Evolutionary conservation across 345 rosid species (phyloP).

Genomic region (Diplotaxis tenuifolia): DNA sequence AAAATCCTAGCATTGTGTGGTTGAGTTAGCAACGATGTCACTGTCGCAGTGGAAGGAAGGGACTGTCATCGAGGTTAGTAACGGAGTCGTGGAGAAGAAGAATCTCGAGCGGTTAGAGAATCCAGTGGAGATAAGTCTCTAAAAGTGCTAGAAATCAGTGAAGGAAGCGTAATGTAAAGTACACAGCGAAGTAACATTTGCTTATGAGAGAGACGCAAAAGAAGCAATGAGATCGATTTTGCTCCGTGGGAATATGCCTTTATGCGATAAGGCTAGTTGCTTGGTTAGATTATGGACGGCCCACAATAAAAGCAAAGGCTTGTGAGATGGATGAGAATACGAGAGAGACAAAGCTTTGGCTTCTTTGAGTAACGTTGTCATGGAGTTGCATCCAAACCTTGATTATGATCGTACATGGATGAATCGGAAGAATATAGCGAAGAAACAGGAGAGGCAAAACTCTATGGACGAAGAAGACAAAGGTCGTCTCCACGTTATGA

Average conservation of each 20-base stretch:
- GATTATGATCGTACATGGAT: slow-evolving; percentile 11
- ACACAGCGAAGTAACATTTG: slow-evolving; percentile 46
- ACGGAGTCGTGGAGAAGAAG: slow-evolving; percentile 39
- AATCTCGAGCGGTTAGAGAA: slow-evolving; percentile 47
- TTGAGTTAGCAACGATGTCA: slow-evolving; percentile 25
- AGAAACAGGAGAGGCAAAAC: slow-evolving; percentile 8
- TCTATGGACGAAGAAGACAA: slow-evolving; percentile 3
- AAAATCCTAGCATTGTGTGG: slow-evolving; percentile 21
- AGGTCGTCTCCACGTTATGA: slow-evolving; percentile 28
- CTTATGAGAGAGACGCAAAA: slow-evolving; percentile 14
- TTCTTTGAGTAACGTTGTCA: slow-evolving; percentile 24
- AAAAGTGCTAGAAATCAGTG: slow-evolving; percentile 47
- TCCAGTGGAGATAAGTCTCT: slow-evolving; percentile 41
- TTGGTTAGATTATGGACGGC: slow-evolving; percentile 48
- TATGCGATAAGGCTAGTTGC: slow-evolving; percentile 44
- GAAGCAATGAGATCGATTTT: slow-evolving; percentile 43
- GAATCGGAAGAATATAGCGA: slow-evolving; percentile 20
- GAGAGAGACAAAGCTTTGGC: slow-evolving; percentile 42
- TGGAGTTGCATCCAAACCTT: slow-evolving; percentile 16
- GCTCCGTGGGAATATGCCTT: slow-evolving; percentile 39
- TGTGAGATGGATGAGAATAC: slow-evolving; percentile 36
- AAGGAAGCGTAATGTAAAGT: slow-evolving; percentile 56
- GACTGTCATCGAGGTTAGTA: slow-evolving; percentile 35
- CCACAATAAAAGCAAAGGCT: slow-evolving; percentile 34
- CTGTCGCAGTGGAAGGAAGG: slow-evolving; percentile 41